Evolutionary conservation across 2,329 filamentous ascomycete genomes (phyloP).

Genomic region (Talaromyces marneffei): DNA sequence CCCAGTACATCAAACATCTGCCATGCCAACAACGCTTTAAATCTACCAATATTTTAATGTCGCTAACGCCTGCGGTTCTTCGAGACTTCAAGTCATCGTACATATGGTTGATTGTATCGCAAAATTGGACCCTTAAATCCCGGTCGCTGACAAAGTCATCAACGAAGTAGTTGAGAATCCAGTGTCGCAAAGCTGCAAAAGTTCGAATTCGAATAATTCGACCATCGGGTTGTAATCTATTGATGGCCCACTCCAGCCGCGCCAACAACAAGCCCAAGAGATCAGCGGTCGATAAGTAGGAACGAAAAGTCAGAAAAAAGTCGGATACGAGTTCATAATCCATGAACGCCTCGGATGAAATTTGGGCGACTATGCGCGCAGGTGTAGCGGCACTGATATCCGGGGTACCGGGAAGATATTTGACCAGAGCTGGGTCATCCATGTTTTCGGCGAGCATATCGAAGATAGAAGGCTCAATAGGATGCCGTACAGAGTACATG

Average conservation of each 20-base stretch:
- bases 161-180: conserved; percentile 62
- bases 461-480: conserved; percentile 62
- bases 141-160: conserved; percentile 85
- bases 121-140: conserved; percentile 69
- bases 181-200: conserved; percentile 17
- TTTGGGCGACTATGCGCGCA: conserved; percentile 85
- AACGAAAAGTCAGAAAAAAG: conserved; percentile 92
- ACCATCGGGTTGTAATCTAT: conserved; percentile 72
- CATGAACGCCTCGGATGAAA: conserved; percentile 90
- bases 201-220: conserved; percentile 70
- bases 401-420: conserved; percentile 64
- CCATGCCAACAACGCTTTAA: conserved; percentile 96
- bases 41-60: conserved; percentile 84
- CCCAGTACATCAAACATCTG: conserved; percentile 86
- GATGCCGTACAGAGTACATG: conserved; percentile 53
- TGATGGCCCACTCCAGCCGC: conserved; percentile 79
- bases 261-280: conserved; percentile 79
- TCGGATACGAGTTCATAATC: conserved; percentile 96
- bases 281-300: conserved; percentile 71
- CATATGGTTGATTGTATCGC: conserved; percentile 66
- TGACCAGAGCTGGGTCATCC: conserved; percentile 74
- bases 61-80: conserved; percentile 51
- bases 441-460: conserved; percentile 75
- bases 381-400: conserved; percentile 86
- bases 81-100: conserved; percentile 49